These are phyloP conservation scores for Metschnikowia baotianmanensis DNA, from an alignment of 805 yeast genomes.

Conservation along the genomic window DNA sequence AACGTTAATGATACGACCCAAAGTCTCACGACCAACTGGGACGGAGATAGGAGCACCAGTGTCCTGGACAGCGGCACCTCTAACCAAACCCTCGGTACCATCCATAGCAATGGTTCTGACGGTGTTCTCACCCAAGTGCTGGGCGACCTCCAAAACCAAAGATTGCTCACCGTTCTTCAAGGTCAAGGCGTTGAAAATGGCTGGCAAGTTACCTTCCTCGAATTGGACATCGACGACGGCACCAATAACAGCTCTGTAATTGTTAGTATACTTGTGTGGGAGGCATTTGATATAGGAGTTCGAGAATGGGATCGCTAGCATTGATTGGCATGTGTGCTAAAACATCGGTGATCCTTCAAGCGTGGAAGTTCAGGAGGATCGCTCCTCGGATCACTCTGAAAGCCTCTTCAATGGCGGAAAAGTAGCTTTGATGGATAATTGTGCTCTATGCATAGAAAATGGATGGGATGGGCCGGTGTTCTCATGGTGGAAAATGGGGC, in stretches of 20 bases:
- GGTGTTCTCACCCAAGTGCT: slow-evolving; percentile 99
- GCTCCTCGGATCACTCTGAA: too few species aligned
- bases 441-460: too few species aligned
- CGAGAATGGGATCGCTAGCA: too few species aligned
- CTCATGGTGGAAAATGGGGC: too few species aligned
- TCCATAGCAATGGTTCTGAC: slow-evolving; percentile 99
- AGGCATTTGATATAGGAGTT: too few species aligned
- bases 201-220: slow-evolving; percentile 96
- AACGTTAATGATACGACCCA: slow-evolving; percentile 98
- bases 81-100: slow-evolving; percentile 99
- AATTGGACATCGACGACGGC: slow-evolving; percentile 99
- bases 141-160: slow-evolving; percentile 96
- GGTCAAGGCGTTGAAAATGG: slow-evolving; percentile 94
- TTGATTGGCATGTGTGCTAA: too few species aligned
- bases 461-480: too few species aligned
- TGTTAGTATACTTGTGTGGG: slow-evolving; percentile 30
- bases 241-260: slow-evolving; percentile 89
- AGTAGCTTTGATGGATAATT: too few species aligned
- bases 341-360: too few species aligned
- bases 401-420: too few species aligned
- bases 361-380: too few species aligned
- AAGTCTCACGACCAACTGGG: slow-evolving; percentile 98
- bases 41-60: slow-evolving; percentile 99
- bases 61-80: slow-evolving; percentile 90
- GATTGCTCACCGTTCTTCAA: slow-evolving; percentile 74